phyloP scores from a whole-genome alignment of 2,329 filamentous ascomycete species.

The Penicillium sp. region DNA sequence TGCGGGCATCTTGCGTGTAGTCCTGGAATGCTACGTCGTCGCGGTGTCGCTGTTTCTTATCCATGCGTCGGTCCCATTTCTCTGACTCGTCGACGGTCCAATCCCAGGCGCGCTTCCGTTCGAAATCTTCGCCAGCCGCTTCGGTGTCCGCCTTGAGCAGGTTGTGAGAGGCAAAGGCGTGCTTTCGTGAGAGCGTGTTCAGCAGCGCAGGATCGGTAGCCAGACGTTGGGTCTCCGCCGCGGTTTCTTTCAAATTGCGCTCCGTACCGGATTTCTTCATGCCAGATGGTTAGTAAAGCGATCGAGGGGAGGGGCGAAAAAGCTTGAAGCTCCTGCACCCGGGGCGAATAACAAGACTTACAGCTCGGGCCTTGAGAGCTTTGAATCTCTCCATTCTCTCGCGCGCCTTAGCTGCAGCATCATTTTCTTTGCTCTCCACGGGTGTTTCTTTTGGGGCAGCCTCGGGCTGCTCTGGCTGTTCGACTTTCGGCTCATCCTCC shows the following conservation, averaged over 20 bases:
- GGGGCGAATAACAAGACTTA: slow-evolving; percentile 31
- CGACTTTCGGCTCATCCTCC: slow-evolving; percentile 13
- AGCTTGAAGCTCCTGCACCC: background rate
- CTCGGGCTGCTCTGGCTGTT: slow-evolving; percentile 15
- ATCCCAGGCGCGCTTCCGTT: slow-evolving; percentile 97
- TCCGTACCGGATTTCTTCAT: slow-evolving; percentile 45
- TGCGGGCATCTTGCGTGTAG: slow-evolving; percentile 82
- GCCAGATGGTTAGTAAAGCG: slow-evolving; percentile 27
- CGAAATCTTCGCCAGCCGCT: slow-evolving; percentile 85
- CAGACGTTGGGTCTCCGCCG: slow-evolving; percentile 77
- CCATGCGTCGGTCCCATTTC: slow-evolving; percentile 86
- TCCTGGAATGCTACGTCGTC: slow-evolving; percentile 90
- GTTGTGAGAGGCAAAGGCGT: slow-evolving; percentile 87
- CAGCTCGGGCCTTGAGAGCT: slow-evolving; percentile 76
- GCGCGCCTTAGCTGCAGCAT: slow-evolving; percentile 41
- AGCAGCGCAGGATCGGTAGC: slow-evolving; percentile 77
- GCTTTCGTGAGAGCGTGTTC: slow-evolving; percentile 76
- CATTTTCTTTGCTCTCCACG: slow-evolving; percentile 23
- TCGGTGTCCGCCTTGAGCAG: slow-evolving; percentile 89
- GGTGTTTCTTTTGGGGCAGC: slow-evolving; percentile 13
- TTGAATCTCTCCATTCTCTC: slow-evolving; percentile 83
- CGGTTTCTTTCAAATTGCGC: slow-evolving; percentile 78
- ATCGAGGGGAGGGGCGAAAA: background rate
- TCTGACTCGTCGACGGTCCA: slow-evolving; percentile 96
- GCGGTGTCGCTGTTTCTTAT: slow-evolving; percentile 77